phyloP scores from a whole-genome alignment of 768 basidiomycete species.

The Lepiota subincarnata region DNA sequence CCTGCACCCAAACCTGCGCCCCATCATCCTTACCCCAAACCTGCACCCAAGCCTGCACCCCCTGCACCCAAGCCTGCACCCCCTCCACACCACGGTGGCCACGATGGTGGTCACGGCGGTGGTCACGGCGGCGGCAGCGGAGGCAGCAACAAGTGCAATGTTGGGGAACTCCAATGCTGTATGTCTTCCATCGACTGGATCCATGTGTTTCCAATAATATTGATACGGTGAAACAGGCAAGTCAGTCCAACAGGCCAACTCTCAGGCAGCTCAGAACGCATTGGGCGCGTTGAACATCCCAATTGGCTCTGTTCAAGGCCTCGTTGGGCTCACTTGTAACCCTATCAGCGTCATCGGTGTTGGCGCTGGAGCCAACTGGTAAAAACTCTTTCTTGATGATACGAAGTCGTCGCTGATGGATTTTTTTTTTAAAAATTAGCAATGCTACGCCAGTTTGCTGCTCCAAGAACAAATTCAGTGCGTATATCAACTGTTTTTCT shows the following conservation, averaged over 20 bases:
- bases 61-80: no score
- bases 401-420: neutral
- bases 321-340: conserved; percentile 17
- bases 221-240: neutral
- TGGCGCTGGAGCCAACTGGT: conserved; percentile 17
- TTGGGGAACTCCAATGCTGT: neutral
- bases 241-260: neutral
- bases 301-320: neutral
- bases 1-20: no score
- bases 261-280: neutral
- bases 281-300: neutral
- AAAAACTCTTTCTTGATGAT: neutral
- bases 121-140: neutral
- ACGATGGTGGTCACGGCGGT: neutral
- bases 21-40: no score
- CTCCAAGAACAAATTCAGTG: conserved; percentile 18
- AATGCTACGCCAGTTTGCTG: conserved; percentile 19
- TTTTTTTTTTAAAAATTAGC: conserved; percentile 12
- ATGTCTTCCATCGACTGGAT: neutral
- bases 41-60: no score
- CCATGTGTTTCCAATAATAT: neutral
- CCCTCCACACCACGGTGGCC: no score
- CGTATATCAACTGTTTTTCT: neutral
- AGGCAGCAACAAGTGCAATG: neutral
- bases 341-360: conserved; percentile 18